phyloP scores from a whole-genome alignment of 169 alveolate species.

The Amoebophrya sp. region DNA sequence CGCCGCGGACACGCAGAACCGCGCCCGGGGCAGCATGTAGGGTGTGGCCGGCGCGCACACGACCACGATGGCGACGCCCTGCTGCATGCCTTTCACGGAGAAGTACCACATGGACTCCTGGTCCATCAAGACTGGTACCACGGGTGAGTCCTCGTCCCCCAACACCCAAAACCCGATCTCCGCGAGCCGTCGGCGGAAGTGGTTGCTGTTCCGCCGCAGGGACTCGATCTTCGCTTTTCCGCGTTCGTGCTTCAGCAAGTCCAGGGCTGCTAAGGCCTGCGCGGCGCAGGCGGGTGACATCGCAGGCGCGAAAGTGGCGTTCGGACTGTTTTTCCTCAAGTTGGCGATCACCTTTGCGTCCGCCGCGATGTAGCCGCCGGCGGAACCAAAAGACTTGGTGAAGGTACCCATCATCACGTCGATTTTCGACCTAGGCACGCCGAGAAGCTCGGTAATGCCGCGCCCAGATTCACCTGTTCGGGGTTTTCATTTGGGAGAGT shows the following conservation, averaged over 20 bases:
- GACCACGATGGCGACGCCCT: background rate
- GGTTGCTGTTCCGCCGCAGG: slow-evolving; percentile 29
- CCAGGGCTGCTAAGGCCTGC: slow-evolving; percentile 35
- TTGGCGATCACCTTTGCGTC: background rate
- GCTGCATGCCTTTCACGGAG: background rate
- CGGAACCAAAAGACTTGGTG: slow-evolving; percentile 72
- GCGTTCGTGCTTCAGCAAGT: background rate
- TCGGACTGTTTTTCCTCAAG: background rate
- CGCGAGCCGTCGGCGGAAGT: slow-evolving; percentile 28
- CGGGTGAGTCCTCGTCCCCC: slow-evolving; percentile 31
- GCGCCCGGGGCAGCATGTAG: slow-evolving; percentile 34
- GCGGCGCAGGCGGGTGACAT: slow-evolving; percentile 33
- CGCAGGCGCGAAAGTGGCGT: slow-evolving; percentile 1
- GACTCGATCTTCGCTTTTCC: slow-evolving; percentile 25
- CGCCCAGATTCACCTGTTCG: slow-evolving; percentile 24
- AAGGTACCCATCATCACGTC: slow-evolving; percentile 74
- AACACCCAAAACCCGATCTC: slow-evolving; percentile 14
- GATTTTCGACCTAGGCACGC: slow-evolving; percentile 59
- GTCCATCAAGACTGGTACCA: background rate
- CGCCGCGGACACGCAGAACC: slow-evolving; percentile 34
- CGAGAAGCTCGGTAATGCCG: slow-evolving; percentile 40
- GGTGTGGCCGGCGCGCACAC: slow-evolving; percentile 34
- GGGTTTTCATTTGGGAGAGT: no score
- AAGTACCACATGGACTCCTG: slow-evolving; percentile 18
- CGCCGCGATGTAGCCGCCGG: slow-evolving; percentile 77